These are phyloP conservation scores for Spinellus fusiger DNA, from an alignment of 192 early-diverging fungal genomes.

Conservation along the genomic window DNA sequence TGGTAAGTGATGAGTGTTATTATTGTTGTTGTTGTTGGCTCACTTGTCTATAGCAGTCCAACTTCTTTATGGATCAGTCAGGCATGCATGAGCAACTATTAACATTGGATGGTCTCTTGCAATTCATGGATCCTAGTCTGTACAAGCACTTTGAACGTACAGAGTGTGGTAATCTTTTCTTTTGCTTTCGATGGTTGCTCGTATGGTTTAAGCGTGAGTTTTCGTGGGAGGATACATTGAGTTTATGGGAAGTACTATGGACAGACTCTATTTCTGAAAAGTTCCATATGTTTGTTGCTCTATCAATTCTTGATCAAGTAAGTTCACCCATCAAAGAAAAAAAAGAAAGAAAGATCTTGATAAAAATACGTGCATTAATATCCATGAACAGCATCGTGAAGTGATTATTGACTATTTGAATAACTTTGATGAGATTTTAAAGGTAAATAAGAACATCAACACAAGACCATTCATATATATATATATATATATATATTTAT, in stretches of 20 bases:
- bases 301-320: slow-evolving; percentile 85
- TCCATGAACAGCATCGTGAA: slow-evolving; percentile 46
- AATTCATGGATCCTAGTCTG: slow-evolving; percentile 81
- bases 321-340: background rate
- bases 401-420: slow-evolving; percentile 73
- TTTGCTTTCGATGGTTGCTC: slow-evolving; percentile 96
- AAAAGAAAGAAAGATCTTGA: too few relatives aligned
- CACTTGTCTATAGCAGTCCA: slow-evolving; percentile 50
- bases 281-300: slow-evolving; percentile 90
- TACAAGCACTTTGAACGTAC: slow-evolving; percentile 76
- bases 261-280: slow-evolving; percentile 66
- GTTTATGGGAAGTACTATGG: slow-evolving; percentile 88
- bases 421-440: slow-evolving; percentile 90
- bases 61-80: slow-evolving; percentile 89
- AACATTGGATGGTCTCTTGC: slow-evolving; percentile 74
- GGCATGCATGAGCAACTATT: slow-evolving; percentile 90
- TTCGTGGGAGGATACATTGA: slow-evolving; percentile 72
- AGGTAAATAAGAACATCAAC: too few relatives aligned
- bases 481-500: too few relatives aligned
- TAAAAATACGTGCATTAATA: background rate
- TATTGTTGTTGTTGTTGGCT: background rate
- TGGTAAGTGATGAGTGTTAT: slow-evolving; percentile 36
- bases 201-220: slow-evolving; percentile 98
- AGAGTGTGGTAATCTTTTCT: slow-evolving; percentile 91
- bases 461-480: too few relatives aligned